Evolutionary conservation across 371 early-diverging fungal genomes (phyloP), one percentile per base, ranked within the genome.

Genomic region (Blyttiomyces sp.): DNA sequence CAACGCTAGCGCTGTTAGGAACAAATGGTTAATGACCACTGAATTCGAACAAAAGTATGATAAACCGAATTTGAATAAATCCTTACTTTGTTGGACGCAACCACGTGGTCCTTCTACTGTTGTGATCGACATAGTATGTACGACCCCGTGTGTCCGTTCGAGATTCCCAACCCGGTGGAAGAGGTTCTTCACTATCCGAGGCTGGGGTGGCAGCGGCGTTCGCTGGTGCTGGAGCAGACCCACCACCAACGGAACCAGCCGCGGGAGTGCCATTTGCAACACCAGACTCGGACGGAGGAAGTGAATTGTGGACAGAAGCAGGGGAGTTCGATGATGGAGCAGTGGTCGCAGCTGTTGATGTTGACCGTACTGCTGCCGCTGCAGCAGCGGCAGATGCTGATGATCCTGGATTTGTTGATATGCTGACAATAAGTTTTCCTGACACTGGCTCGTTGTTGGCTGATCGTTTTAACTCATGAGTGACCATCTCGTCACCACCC

Each of bases 71-170:
- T 16, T 17, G 31, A 42, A 45, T 23, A 43, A 27, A 27, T 23
- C 27, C 53, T 42, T 49, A 70, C 67, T 21, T 48, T 49, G 67
- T 71, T 33, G 58, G 67, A 19, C 66, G n/a, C n/a, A n/a, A 56
- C 98, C 98, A 97, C 0, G 96, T 94, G 1, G 98, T 97, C 0
- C 91, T 88, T 28, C 95, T 86, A 1, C 90, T 91, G 68, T 92
- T 95, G 70, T 97, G 98, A 66, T 97, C 94, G 16, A 97, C 96
- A 43, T 90, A 97, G 70, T 95, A 97, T 1, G 90, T 88, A 7
- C 96, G 79, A 1, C 94, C 95, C 63, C 92, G 86, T 13, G 88
- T 79, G 21, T 91, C 94, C n/a, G 85, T 77, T 50, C 96, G 80
- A 77, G 88, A 84, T 69, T 92, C 78, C 98, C 98, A 97, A 27